Evolutionary conservation across 1,284 basidiomycete genomes (phyloP), one percentile per base, ranked within the genome.

Genomic region (Ganoderma resinaceum): DNA sequence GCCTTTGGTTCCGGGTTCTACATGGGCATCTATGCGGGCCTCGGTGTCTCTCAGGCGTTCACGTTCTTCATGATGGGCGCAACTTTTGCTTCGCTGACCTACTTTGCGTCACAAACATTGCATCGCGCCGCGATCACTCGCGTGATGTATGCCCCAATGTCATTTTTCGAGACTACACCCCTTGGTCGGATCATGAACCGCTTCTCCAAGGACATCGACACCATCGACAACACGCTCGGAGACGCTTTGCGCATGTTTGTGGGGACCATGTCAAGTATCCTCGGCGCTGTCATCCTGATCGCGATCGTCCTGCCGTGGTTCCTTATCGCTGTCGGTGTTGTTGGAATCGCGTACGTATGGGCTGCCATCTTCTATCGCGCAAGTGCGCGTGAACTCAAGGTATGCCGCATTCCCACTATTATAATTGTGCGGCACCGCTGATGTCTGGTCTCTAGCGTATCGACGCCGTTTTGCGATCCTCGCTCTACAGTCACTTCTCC

Each of bases 91-190:
- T 67, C 87, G 59, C 76, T 91, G 63, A 86, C 89, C 23, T 95
- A 89, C 77, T 90, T 89, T 76, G 91, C 94, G 0, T 89, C 87
- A 31, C 82, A 82, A 62, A 74, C 76, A 6, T 77, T 91, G 37
- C 89, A 91, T 73, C 74, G 78, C 20, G 79, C 78, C 55, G 89
- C 92, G 1, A 89, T 93, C 66, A 78, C 82, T 6, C 85, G 89
- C 37, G 85, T 95, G 52, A 86, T 90, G 81, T 85, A 89, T 72
- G 91, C 93, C 0, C 95, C 95, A 0, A 95, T 95, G 90, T 88
- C 88, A 5, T 96, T 95, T 84, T 96, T 95, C 76, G 95, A 97
- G 77, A 95, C 94, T 0, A 96, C 94, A 86, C 96, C 96, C 8
- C 84, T 96, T 16, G 96, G 96, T 16, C 91, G 96, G 26, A 95